These are phyloP conservation scores for Fusarium fracticaudum DNA, from an alignment of 2,329 filamentous ascomycete genomes.

Conservation along the genomic window DNA sequence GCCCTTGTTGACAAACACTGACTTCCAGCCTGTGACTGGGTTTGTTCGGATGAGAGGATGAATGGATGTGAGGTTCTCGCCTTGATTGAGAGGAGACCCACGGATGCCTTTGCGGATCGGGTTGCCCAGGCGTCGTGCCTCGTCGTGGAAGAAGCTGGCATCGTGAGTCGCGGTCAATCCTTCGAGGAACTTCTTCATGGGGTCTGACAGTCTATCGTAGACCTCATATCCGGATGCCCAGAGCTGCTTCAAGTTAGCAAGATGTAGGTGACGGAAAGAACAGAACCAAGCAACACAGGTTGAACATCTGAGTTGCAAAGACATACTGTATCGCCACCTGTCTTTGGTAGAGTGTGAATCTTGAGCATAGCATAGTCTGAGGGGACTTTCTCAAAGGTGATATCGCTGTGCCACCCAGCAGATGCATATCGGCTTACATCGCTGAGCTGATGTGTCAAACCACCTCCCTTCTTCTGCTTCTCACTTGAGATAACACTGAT, in stretches of 20 bases:
- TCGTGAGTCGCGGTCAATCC: conserved; percentile 59
- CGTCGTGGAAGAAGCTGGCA: conserved; percentile 60
- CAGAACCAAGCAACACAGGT: neutral
- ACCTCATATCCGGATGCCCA: conserved; percentile 71
- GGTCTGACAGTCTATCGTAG: conserved; percentile 63
- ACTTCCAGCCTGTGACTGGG: conserved; percentile 68
- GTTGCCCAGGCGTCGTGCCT: conserved; percentile 58
- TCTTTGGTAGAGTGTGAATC: conserved; percentile 63
- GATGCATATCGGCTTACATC: conserved; percentile 59
- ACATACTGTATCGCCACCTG: conserved; percentile 63
- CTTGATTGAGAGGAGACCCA: conserved; percentile 67
- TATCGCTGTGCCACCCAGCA: conserved; percentile 62
- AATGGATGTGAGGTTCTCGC: conserved; percentile 58
- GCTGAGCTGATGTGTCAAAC: conserved; percentile 60
- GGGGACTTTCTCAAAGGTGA: conserved; percentile 68
- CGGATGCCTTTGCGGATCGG: conserved; percentile 55
- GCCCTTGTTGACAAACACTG: conserved; percentile 60
- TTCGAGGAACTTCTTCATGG: conserved; percentile 58
- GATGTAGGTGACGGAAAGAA: neutral
- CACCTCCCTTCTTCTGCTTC: conserved; percentile 64
- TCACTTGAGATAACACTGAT: conserved; percentile 66
- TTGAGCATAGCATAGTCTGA: conserved; percentile 70
- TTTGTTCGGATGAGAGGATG: conserved; percentile 69
- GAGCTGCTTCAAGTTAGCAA: conserved; percentile 56
- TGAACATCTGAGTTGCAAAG: neutral